phyloP scores from a whole-genome alignment of 441 rosid genomes.

The Arabidopsis hybrid region DNA sequence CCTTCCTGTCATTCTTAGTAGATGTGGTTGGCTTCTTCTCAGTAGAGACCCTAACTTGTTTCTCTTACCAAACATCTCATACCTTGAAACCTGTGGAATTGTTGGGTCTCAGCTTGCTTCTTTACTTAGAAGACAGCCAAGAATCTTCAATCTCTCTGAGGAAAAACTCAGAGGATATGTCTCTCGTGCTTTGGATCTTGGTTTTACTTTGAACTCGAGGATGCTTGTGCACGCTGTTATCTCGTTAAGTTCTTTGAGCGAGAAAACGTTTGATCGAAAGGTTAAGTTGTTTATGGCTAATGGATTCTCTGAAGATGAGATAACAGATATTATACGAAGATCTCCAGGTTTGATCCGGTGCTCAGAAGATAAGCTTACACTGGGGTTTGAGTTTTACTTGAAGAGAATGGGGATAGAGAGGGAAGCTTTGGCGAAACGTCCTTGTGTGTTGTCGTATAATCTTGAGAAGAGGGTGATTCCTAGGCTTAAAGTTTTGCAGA shows the following conservation, averaged over 20 bases:
- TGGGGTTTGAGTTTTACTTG: slow-evolving; percentile 47
- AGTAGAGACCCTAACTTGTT: neutral
- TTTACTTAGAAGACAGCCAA: neutral
- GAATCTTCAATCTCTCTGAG: neutral
- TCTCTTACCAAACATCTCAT: slow-evolving; percentile 4
- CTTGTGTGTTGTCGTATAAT: slow-evolving; percentile 42
- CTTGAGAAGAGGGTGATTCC: slow-evolving; percentile 54
- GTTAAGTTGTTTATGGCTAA: slow-evolving; percentile 35
- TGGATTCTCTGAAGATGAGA: slow-evolving; percentile 47
- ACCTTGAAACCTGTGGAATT: neutral
- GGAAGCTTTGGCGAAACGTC: slow-evolving; percentile 36
- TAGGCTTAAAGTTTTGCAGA: slow-evolving; percentile 48
- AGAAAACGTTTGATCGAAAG: slow-evolving; percentile 45
- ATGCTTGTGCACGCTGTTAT: slow-evolving; percentile 51
- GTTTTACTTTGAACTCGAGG: slow-evolving; percentile 51
- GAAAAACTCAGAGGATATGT: neutral
- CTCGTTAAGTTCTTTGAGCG: slow-evolving; percentile 43
- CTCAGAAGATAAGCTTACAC: slow-evolving; percentile 49
- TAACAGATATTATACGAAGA: slow-evolving; percentile 38
- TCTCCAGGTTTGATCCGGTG: slow-evolving; percentile 40
- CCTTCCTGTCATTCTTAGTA: neutral
- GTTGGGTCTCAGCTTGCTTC: neutral
- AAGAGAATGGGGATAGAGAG: slow-evolving; percentile 35
- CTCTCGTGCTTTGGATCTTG: slow-evolving; percentile 36
- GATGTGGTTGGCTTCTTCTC: neutral